Conservation (phyloP, 225 moss, liverwort and hornwort genomes). For the Ulota crispa region DNA sequence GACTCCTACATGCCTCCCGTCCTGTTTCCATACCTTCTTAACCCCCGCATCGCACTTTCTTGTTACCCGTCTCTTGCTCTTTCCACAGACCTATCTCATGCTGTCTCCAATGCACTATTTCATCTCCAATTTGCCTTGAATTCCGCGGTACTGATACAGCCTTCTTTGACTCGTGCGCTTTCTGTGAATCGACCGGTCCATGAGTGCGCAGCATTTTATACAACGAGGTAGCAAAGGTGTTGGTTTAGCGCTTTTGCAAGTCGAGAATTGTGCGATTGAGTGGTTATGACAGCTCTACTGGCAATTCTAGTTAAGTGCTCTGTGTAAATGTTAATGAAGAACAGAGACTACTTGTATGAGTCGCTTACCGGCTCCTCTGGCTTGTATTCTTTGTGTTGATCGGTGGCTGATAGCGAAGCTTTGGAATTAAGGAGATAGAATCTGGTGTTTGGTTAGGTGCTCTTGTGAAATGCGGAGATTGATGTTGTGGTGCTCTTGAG, state of each 20-base stretch:
- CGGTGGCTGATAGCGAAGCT: background rate
- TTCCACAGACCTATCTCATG: background rate
- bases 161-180: background rate
- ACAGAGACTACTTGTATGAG: background rate
- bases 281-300: background rate
- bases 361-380: background rate
- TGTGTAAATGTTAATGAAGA: background rate
- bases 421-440: background rate
- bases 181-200: background rate
- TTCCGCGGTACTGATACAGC: background rate
- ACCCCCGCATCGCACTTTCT: rapidly evolving
- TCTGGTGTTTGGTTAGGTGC: background rate
- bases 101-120: background rate
- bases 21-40: background rate
- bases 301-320: background rate
- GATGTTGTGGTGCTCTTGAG: background rate
- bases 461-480: background rate
- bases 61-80: rapidly evolving
- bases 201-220: background rate
- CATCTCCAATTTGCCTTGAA: background rate
- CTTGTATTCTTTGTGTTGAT: background rate
- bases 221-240: background rate
- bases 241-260: background rate
- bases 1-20: background rate
- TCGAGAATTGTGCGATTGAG: too few species aligned